Evolutionary conservation across 75 land plant species (phyloP), one percentile per base, ranked within the genome.

Genomic region (Ceratopteris richardii): DNA sequence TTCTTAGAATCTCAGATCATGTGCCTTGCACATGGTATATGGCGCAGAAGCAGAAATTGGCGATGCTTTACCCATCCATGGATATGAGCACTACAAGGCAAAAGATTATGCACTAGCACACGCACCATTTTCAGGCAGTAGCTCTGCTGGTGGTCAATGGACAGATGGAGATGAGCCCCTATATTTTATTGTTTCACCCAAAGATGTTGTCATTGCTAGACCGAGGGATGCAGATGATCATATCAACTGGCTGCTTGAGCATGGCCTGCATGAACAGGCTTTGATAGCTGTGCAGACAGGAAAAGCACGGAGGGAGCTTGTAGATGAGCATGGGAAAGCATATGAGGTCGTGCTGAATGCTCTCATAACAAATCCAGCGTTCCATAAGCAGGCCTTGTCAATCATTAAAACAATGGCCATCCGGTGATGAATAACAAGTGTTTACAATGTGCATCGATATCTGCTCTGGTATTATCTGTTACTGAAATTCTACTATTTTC

Each of bases 281-380:
- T 33, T 71, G 61, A n/a, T n/a, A n/a, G n/a, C n/a, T n/a, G n/a
- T n/a, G n/a, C n/a, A n/a, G n/a, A n/a, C n/a, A n/a, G n/a, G n/a
- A n/a, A n/a, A n/a, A n/a, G n/a, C n/a, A n/a, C n/a, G n/a, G n/a
- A n/a, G n/a, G n/a, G n/a, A n/a, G n/a, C n/a, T n/a, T n/a, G n/a
- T n/a, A n/a, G n/a, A n/a, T n/a, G n/a, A n/a, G n/a, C n/a, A n/a
- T n/a, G n/a, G n/a, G n/a, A n/a, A n/a, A n/a, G n/a, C n/a, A n/a
- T n/a, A n/a, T n/a, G n/a, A 88, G 96, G 80, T 86, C 46, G 98
- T 89, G 22, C 81, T 94, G 40, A 81, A 83, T 56, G 82, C 90
- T 28, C 74, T 89, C 26, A 82, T 86, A 20, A 83, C 95, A 54
- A 94, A 83, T 69, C 77, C 91, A 30, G 71, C 81, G 7, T 86